Percentiles rank a stretch among this genome's conserved stretches.
Evolutionary conservation across 1,284 basidiomycete genomes (phyloP).

Genomic region (Phylloporus sp.): DNA sequence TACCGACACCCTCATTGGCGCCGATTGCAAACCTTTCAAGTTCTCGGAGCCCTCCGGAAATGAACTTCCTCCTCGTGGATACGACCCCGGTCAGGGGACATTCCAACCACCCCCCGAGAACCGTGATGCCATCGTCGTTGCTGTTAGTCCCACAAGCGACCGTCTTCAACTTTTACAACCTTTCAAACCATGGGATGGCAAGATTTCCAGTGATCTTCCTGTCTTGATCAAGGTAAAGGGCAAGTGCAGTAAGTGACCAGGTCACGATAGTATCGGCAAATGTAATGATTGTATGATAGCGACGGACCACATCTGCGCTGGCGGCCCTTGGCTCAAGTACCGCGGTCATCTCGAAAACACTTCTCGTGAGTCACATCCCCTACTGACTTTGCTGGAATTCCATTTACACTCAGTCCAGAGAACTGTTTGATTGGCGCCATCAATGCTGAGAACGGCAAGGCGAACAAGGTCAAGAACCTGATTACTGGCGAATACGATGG

Average conservation of each 20-base stretch:
- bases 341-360: conserved; percentile 99
- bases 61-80: conserved; percentile 94
- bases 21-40: conserved; percentile 98
- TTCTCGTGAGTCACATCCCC: conserved; percentile 67
- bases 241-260: conserved; percentile 85
- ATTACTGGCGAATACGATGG: conserved; percentile 86
- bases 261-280: neutral
- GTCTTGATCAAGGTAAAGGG: conserved; percentile 98
- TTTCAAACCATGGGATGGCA: conserved; percentile 93
- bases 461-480: conserved; percentile 96
- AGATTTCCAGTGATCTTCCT: conserved; percentile 89
- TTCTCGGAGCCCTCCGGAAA: conserved; percentile 90
- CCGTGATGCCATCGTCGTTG: conserved; percentile 85
- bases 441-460: conserved; percentile 94
- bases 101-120: conserved; percentile 95
- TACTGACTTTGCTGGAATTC: neutral
- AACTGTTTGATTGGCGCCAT: conserved; percentile 98
- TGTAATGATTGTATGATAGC: conserved; percentile 46
- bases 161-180: conserved; percentile 95
- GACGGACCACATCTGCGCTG: conserved; percentile 91
- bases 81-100: conserved; percentile 96
- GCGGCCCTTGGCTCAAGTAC: conserved; percentile 99
- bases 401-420: conserved; percentile 54
- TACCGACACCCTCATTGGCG: conserved; percentile 87
- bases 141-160: conserved; percentile 88